Evolutionary conservation across 371 early-diverging fungal species (phyloP).

Genomic region (Mortierella sp.): DNA sequence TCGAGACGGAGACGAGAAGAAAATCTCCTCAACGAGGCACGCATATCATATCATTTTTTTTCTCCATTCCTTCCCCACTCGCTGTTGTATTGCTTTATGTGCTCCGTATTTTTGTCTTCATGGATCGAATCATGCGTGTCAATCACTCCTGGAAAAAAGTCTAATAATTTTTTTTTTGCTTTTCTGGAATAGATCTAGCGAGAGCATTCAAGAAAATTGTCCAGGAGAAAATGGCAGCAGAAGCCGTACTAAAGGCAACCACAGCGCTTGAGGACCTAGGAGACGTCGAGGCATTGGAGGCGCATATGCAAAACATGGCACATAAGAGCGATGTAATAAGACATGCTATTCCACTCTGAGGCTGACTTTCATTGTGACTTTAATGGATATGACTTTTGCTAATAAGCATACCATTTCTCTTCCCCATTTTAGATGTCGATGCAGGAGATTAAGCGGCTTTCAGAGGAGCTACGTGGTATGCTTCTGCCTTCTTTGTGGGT

Average conservation of each 20-base stretch:
- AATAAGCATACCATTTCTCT: not conserved
- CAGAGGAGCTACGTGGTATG: constrained; percentile 32
- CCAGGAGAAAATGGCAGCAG: constrained; percentile 49
- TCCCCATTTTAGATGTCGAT: constrained; percentile 38
- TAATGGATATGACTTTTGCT: not conserved
- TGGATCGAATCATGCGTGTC: not conserved
- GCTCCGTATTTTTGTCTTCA: not conserved
- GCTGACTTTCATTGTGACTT: no score
- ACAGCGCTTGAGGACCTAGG: constrained; percentile 49
- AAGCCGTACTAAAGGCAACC: constrained; percentile 43
- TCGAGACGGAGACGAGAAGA: not conserved
- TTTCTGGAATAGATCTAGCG: constrained; percentile 33
- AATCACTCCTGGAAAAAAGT: not conserved
- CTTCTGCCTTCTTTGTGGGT: not conserved
- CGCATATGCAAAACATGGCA: constrained; percentile 46
- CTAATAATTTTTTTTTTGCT: not conserved
- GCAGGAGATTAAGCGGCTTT: constrained; percentile 42
- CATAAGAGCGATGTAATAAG: constrained; percentile 39
- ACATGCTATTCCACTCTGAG: no score
- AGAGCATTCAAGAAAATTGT: constrained; percentile 48
- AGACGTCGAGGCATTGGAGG: constrained; percentile 47
- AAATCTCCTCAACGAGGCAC: constrained; percentile 21
- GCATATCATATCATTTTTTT: not conserved
- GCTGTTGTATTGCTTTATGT: not conserved
- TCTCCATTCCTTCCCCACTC: constrained; percentile 7